Evolutionary conservation across 257 asterid species (phyloP).

Genomic region (Penstemon davidsonii): DNA sequence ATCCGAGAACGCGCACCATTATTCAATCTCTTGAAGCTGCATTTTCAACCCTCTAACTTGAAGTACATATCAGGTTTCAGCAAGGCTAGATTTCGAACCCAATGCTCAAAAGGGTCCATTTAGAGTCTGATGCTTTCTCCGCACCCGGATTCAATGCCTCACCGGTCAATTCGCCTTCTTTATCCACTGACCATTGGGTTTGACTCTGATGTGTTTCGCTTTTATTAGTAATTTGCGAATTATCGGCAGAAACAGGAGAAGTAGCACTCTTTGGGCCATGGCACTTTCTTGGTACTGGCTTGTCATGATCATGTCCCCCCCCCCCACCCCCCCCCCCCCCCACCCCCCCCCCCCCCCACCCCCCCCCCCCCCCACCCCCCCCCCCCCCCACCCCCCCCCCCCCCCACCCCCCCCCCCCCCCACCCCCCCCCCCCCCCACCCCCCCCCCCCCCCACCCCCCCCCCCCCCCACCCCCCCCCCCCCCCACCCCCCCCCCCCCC

Average conservation of each 20-base stretch:
- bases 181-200: constrained; percentile 64
- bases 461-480: too few relatives aligned
- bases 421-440: too few relatives aligned
- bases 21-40: constrained; percentile 12
- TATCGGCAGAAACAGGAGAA: constrained; percentile 41
- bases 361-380: too few relatives aligned
- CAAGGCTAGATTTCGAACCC: constrained; percentile 85
- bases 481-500: too few relatives aligned
- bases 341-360: too few relatives aligned
- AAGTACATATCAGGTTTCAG: constrained; percentile 34
- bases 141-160: constrained; percentile 44
- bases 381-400: too few relatives aligned
- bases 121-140: constrained; percentile 47
- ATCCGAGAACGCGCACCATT: constrained; percentile 21
- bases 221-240: constrained; percentile 31
- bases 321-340: too few relatives aligned
- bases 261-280: constrained; percentile 52
- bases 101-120: constrained; percentile 64
- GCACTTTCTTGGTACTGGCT: constrained; percentile 77
- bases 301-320: constrained; percentile 81
- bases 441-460: too few relatives aligned
- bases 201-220: constrained; percentile 35
- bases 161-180: constrained; percentile 55
- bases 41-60: not conserved
- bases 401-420: too few relatives aligned